Base-by-base conservation (phyloP, 345 rosid species). In the Salix brachista region DNA sequence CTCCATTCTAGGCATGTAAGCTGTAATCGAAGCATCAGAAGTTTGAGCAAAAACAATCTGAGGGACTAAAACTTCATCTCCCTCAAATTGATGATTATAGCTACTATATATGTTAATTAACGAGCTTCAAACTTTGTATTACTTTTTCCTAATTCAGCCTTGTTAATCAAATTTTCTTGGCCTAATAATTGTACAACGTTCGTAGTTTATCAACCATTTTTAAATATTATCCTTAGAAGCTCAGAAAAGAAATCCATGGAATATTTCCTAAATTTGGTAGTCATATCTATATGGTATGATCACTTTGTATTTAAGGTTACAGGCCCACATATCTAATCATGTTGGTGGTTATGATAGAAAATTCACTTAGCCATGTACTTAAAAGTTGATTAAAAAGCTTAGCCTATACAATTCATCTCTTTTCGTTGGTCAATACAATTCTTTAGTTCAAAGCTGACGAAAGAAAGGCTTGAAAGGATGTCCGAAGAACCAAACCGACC, bases 291-390 rank as follows among this genome's bases (percentile, higher is more conserved):
- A 71, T 77, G 84, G 83, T 77, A 77, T 79, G 74, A 78, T 76
- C 74, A 83, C 81, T 84, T 80, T 71, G 78, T 68, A 72, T 80
- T 81, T 83, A 80, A 77, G 77, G 66, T 70, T 32, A 77, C 10
- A 77, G 91, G 87, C 88, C 92, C 90, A 90, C 75, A 82, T 84
- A 80, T 88, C 89, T 85, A 84, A 87, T 89, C 94, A 77, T 86
- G 92, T 81, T 84, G 84, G 85, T 85, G 65, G 90, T 85, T 82
- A 80, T 78, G 81, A 78, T 81, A 73, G 83, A 82, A 83, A 74
- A 52, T 71, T 79, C 56, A 75, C 81, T 85, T 79, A 79, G 83
- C 72, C 69, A 66, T 78, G 83, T 70, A 82, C 85, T 85, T 80
- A 72, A 87, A 81, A 80, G 85, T 68, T 37, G 54, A 77, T 80